Base-by-base conservation (phyloP, 2,329 filamentous ascomycete species). In the Cladobotryum mycophilum region DNA sequence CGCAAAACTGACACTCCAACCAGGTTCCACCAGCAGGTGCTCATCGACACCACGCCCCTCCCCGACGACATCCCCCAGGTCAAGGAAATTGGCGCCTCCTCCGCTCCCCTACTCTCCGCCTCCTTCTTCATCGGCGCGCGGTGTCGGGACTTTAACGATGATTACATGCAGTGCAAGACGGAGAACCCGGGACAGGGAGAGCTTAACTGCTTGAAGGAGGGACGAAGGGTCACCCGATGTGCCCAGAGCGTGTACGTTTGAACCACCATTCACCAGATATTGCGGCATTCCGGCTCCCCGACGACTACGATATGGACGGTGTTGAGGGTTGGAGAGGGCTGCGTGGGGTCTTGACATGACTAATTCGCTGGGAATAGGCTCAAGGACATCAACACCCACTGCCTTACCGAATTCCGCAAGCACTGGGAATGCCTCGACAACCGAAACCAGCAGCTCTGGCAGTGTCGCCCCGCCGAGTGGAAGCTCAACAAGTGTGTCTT, bases 131-230 rank as follows among this genome's bases (percentile, higher is more conserved):
- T 99, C 68, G 93, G 93, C 57, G 91, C 90, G 60, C 86, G 92
- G 67, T 99, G 93, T 84, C 86, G 82, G 69, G 78, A 88, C 55
- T 99, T 91, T 80, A 97, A 97, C 73, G 93, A 99, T 78, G 93
- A 99, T 75, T 99, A 87, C 76, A 99, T 99, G 92, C 88, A 95
- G 77, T 99, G 93, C 86, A 99, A 99, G 85, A 88, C 82, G 61
- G 90, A 96, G 74, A 85, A 89, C 64, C 86, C 88, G 56, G 93
- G 93, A 63, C 84, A 82, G 71, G 93, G 90, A 69, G 93, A 99
- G 78, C 72, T 95, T 57, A 89, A 96, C 61, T 99, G 93, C 74
- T 75, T 99, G 80, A 92, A 89, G 79, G 93, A 99, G 76, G 93
- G 93, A 51, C 82, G 93, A 70, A 88, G 93, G 72, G 93, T 99